These are phyloP conservation scores for Rhizopus arrhizus DNA, from an alignment of 371 early-diverging fungal species.

Conservation along the genomic window DNA sequence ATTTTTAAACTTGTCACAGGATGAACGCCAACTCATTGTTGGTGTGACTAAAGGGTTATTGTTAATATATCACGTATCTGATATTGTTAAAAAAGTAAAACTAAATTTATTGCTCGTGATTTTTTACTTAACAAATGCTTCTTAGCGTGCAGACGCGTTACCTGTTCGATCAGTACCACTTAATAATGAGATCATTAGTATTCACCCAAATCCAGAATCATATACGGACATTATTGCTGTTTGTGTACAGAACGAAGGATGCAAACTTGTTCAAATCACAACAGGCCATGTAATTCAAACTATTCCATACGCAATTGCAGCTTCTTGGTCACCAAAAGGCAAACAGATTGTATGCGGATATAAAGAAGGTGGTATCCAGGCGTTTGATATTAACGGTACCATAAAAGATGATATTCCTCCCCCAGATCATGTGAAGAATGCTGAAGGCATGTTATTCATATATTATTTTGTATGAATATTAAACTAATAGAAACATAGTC, in stretches of 20 bases:
- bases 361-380: slow-evolving; percentile 35
- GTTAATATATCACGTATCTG: slow-evolving; percentile 32
- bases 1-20: slow-evolving; percentile 39
- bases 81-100: slow-evolving; percentile 34
- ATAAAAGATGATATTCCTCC: slow-evolving; percentile 26
- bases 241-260: slow-evolving; percentile 25
- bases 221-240: slow-evolving; percentile 39
- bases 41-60: slow-evolving; percentile 26
- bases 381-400: slow-evolving; percentile 40
- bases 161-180: slow-evolving; percentile 25
- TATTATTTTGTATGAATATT: neutral
- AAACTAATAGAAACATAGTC: slow-evolving; percentile 25
- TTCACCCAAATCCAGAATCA: slow-evolving; percentile 49
- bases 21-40: slow-evolving; percentile 33
- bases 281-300: slow-evolving; percentile 23
- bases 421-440: neutral
- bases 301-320: slow-evolving; percentile 31
- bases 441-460: neutral
- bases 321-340: slow-evolving; percentile 63
- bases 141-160: slow-evolving; percentile 13
- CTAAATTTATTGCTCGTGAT: neutral
- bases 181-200: slow-evolving; percentile 31
- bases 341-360: slow-evolving; percentile 56
- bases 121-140: neutral
- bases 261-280: slow-evolving; percentile 28